Conservation (phyloP, 2,329 filamentous ascomycete species). For the Pseudogymnoascus sp. region DNA sequence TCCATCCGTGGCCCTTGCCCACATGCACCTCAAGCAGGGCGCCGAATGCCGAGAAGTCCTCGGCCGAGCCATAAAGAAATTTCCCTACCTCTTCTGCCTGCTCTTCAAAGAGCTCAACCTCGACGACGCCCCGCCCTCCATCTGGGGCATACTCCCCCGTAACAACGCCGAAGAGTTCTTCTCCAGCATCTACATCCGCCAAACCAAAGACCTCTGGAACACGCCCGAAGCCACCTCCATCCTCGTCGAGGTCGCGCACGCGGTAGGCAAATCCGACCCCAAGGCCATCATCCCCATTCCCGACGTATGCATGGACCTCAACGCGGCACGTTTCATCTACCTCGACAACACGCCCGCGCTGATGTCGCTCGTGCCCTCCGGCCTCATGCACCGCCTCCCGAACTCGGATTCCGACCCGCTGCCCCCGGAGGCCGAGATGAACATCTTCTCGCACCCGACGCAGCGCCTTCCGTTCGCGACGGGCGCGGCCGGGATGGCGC, state of each 20-base stretch:
- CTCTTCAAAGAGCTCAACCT: constrained; percentile 76
- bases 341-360: constrained; percentile 27
- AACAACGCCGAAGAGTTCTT: constrained; percentile 44
- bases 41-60: constrained; percentile 60
- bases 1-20: constrained; percentile 71
- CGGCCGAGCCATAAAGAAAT: constrained; percentile 57
- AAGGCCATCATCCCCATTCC: background rate
- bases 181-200: constrained; percentile 56
- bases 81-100: constrained; percentile 78
- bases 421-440: constrained; percentile 23
- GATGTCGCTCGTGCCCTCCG: constrained; percentile 25
- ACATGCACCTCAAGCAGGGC: constrained; percentile 61
- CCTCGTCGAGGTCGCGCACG: constrained; percentile 55
- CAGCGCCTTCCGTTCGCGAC: constrained; percentile 17
- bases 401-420: constrained; percentile 30
- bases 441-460: constrained; percentile 24
- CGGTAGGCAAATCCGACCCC: constrained; percentile 17
- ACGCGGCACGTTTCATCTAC: constrained; percentile 28
- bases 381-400: constrained; percentile 24
- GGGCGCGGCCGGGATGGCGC: background rate
- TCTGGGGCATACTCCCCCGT: constrained; percentile 73
- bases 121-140: constrained; percentile 62
- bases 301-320: constrained; percentile 20
- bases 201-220: constrained; percentile 66
- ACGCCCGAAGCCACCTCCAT: constrained; percentile 57